phyloP scores from a whole-genome alignment of 495 filamentous ascomycete species.

The Thermochaetoides thermophila region DNA sequence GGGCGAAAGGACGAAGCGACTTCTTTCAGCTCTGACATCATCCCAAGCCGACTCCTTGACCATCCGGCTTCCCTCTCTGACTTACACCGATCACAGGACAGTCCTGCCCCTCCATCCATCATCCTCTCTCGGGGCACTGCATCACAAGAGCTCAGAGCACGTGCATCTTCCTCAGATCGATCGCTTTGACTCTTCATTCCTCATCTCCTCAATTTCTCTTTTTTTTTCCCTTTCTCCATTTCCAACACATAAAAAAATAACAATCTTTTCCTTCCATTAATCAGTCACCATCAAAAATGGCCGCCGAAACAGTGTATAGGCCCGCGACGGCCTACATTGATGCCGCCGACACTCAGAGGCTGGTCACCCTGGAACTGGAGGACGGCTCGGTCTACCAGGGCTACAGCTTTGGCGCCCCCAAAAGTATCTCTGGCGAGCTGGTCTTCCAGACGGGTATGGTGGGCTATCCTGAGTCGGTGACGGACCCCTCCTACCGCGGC shows the following conservation, averaged over 20 bases:
- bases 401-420: constrained; percentile 86
- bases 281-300: too few species aligned
- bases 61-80: neutral
- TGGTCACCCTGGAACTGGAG: constrained; percentile 75
- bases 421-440: constrained; percentile 85
- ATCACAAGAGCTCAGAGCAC: neutral
- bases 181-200: constrained; percentile 1
- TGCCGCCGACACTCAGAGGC: constrained; percentile 33
- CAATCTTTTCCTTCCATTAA: too few species aligned
- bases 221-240: constrained; percentile 1
- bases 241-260: too few species aligned
- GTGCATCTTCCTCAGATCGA: too few species aligned
- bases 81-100: neutral
- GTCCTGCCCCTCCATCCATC: neutral
- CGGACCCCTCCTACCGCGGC: constrained; percentile 95
- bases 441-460: constrained; percentile 99
- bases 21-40: constrained; percentile 5
- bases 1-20: constrained; percentile 1
- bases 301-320: constrained; percentile 29
- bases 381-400: constrained; percentile 82
- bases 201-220: neutral
- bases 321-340: constrained; percentile 41
- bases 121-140: constrained; percentile 1
- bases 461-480: constrained; percentile 95
- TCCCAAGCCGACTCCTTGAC: neutral